A percentile compares a stretch with the other conserved stretches of the same genome.
Evolutionary conservation across 1,284 basidiomycete species (phyloP).

Genomic region (Schizophyllum commune): DNA sequence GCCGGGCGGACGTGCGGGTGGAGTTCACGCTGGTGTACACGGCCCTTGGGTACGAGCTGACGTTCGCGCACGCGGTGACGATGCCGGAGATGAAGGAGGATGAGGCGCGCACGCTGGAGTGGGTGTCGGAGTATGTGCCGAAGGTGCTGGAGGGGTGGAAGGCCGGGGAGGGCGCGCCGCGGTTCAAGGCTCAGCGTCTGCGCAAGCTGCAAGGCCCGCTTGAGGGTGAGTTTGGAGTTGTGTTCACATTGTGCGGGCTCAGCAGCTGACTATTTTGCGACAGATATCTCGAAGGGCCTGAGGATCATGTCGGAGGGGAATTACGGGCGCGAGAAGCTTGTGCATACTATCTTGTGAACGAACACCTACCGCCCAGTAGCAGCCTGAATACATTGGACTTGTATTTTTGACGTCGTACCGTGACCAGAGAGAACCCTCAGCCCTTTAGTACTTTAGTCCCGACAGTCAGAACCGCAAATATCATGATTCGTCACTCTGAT

Average conservation of each 20-base stretch:
- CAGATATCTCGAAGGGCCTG: background rate
- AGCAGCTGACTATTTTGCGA: background rate
- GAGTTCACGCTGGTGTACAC: conserved; percentile 15
- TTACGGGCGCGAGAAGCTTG: background rate
- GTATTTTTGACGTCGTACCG: no score
- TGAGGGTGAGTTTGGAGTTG: background rate
- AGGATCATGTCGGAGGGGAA: background rate
- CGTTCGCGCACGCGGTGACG: background rate
- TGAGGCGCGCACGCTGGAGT: background rate
- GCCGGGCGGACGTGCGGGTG: conserved; percentile 2
- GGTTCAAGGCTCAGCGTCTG: conserved; percentile 1
- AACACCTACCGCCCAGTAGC: no score
- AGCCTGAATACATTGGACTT: no score
- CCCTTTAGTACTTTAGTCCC: no score
- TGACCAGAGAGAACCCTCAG: no score
- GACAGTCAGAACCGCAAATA: no score
- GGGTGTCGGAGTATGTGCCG: conserved; percentile 1
- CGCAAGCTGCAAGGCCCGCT: conserved; percentile 1
- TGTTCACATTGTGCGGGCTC: background rate
- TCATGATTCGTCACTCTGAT: background rate
- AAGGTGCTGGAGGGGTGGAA: conserved; percentile 4
- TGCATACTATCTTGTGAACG: background rate
- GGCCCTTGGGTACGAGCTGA: conserved; percentile 7
- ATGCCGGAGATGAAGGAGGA: conserved; percentile 1
- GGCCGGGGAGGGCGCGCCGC: background rate